These are phyloP conservation scores for Aspergillus felis DNA, from an alignment of 2,329 filamentous ascomycete species.

Conservation along the genomic window DNA sequence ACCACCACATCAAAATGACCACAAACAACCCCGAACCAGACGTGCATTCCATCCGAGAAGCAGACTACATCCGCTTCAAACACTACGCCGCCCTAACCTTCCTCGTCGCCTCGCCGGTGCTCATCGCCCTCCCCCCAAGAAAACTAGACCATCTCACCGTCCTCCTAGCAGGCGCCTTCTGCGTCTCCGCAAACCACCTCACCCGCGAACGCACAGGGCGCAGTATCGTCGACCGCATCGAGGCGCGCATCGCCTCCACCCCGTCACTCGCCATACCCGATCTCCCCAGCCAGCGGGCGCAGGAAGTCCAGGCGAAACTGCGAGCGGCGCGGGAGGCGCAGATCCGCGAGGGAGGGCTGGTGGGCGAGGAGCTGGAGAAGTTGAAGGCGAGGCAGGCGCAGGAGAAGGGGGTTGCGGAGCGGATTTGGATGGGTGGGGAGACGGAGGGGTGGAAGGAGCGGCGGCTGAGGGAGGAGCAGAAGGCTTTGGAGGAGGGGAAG, in stretches of 20 bases:
- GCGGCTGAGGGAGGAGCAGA: conserved; percentile 39
- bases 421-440: conserved; percentile 42
- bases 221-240: conserved; percentile 32
- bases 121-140: conserved; percentile 36
- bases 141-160: conserved; percentile 35
- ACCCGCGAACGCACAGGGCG: conserved; percentile 35
- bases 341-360: conserved; percentile 17
- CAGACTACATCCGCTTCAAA: conserved; percentile 40
- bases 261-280: conserved; percentile 10
- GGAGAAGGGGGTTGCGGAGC: conserved; percentile 26
- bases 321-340: conserved; percentile 25
- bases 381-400: conserved; percentile 27
- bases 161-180: conserved; percentile 37
- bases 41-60: conserved; percentile 21
- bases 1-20: conserved; percentile 1
- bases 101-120: conserved; percentile 29
- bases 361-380: conserved; percentile 31
- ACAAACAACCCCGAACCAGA: conserved; percentile 3
- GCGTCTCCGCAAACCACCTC: conserved; percentile 37
- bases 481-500: conserved; percentile 41
- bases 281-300: conserved; percentile 31
- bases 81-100: conserved; percentile 38
- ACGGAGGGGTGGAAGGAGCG: conserved; percentile 42
- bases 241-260: conserved; percentile 22
- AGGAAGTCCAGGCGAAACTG: conserved; percentile 30